Base-by-base conservation (phyloP, 2,329 filamentous ascomycete species). In the Botrytis deweyae region DNA sequence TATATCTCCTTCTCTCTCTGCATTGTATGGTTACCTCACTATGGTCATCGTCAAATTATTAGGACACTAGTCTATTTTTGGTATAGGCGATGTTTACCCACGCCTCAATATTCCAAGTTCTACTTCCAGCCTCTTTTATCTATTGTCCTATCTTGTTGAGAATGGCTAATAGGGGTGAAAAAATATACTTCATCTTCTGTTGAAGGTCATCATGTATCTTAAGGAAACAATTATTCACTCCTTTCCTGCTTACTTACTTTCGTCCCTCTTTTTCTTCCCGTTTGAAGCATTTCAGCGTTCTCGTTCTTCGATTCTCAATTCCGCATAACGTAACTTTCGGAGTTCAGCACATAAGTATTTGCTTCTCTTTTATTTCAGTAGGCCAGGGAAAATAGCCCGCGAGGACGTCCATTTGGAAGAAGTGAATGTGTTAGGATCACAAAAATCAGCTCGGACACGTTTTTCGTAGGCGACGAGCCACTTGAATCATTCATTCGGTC, bases 331-430 rank as follows among this genome's bases (percentile, higher is more conserved):
- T 55, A 69, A 33, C n/a, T 22, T 46, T 64, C n/a, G 33, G 29
- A 46, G 64, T 69, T 69, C 33, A 73, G 71, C 71, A 73, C 42
- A 69, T 73, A 73, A 73, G 71, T 73, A 73, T 73, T 12, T 73
- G 64, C 71, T 72, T 69, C 46, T 73, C 55, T 65, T 66, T 46
- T 38, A 42, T 68, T 42, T 36, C 58, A 33, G 22, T 22, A 9
- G 29, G 66, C 63, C 42, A 61, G 40, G n/a, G 36, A 52, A 40
- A 9, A 36, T 20, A 9, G 40, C 42, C 16, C 40, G 25, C 22
- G 16, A 40, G n/a, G 25, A 40, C 52, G 42, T 52, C 40, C 36
- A 25, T 14, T 58, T 58, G 52, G 33, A 46, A 52, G 33, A 33
- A 52, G 29, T 73, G 63, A 58, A 70, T 46, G 64, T 58, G 38